Evolutionary conservation across 768 basidiomycete species (phyloP).

Genomic region (Termitomyces sp.): DNA sequence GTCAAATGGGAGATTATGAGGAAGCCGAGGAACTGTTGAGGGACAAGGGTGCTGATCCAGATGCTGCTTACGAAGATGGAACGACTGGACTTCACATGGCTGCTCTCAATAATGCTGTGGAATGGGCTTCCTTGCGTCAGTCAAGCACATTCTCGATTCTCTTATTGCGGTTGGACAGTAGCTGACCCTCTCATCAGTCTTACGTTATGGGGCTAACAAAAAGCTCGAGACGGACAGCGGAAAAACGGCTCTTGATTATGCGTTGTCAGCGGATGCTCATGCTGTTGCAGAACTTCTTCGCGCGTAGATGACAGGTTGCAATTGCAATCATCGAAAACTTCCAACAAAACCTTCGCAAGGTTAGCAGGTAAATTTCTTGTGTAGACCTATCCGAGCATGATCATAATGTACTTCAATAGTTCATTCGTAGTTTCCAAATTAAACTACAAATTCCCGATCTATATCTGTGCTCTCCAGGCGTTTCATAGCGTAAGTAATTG

Average conservation of each 20-base stretch:
- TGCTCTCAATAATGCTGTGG: conserved; percentile 4
- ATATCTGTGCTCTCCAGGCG: background rate
- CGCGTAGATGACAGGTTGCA: background rate
- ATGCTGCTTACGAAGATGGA: conserved; percentile 9
- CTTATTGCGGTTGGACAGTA: background rate
- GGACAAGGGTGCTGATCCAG: conserved; percentile 4
- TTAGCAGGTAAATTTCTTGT: background rate
- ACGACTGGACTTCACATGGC: conserved; percentile 12
- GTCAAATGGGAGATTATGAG: conserved; percentile 1
- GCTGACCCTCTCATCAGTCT: background rate
- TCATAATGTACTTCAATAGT: background rate
- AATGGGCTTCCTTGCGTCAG: conserved; percentile 10
- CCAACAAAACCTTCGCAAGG: too few relatives aligned
- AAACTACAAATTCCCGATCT: too few relatives aligned
- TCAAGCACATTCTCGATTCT: background rate
- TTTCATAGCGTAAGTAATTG: too few relatives aligned
- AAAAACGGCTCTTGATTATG: conserved; percentile 5
- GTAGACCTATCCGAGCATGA: background rate
- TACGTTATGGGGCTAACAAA: conserved; percentile 7
- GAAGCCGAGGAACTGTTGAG: conserved; percentile 7
- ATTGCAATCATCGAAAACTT: background rate
- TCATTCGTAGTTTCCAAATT: background rate
- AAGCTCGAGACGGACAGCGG: background rate
- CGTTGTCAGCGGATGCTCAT: background rate
- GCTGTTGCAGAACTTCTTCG: conserved; percentile 1